Base-by-base conservation (phyloP, 2,329 filamentous ascomycete species). In the Bipolaris gigantea region DNA sequence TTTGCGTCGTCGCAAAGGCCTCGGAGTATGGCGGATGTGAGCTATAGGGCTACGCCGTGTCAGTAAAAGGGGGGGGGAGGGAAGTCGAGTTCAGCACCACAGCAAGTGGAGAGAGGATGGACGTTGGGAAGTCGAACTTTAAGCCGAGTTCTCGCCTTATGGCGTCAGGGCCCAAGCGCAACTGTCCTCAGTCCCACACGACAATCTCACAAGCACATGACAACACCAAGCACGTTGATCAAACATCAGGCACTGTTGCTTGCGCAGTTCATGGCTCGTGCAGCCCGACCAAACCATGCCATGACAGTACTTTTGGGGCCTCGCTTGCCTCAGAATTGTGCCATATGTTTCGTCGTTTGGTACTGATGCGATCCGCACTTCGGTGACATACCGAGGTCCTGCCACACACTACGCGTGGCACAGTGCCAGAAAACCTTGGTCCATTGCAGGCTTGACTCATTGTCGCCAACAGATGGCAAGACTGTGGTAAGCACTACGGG, bases 81-180 rank as follows among this genome's bases (percentile, higher is more conserved):
- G 11, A 39, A 30, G 38, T 42, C 34, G 27, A 18, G 36, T 32
- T 30, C n/a, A 27, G 49, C 18, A 11, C n/a, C 47, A 34, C 21
- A 30, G 13, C 27, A 30, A 30, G 27, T 48, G 47, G 44, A 48
- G 21, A 34, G 40, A 36, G 8, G 33, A 42, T 53, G 51, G 16
- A 47, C 45, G 47, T 40, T 23, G 47, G 19, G 25, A 42, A 34
- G 32, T 44, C 34, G 13, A 38, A 39, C 23, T 18, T 46, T 36
- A 45, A 44, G 47, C 34, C 13, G 34, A 50, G 34, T 35, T 30
- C 32, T 41, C 40, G 39, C 9, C 43, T 21, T 42, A 48, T 36
- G 47, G 44, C 44, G 50, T 53, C 38, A 38, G 32, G 44, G 36
- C 32, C 27, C 50, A 48, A 32, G 47, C 43, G 43, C 50, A 48